Conservation (phyloP, 768 basidiomycete species). For the Suillus placidus region DNA sequence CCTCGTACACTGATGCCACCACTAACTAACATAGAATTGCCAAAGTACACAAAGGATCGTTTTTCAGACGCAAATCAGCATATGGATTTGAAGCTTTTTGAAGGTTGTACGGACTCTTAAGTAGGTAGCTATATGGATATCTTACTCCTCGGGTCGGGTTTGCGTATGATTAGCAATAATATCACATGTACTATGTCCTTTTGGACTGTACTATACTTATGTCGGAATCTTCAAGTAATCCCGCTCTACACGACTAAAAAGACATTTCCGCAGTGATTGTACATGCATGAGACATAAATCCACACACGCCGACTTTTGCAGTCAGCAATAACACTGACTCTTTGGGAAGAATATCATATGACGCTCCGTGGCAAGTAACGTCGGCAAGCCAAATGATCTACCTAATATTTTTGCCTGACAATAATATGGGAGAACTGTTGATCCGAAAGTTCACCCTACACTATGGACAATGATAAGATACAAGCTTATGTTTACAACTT, state of each 20-base stretch:
- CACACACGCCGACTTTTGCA: no score
- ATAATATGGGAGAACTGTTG: not conserved
- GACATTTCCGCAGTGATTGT: no score
- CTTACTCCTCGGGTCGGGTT: no score
- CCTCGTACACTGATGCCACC: slow-evolving; percentile 32
- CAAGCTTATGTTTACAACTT: slow-evolving; percentile 2
- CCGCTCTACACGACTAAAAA: no score
- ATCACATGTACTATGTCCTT: no score
- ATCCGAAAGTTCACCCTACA: not conserved
- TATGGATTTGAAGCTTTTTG: not conserved
- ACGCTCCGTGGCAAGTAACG: not conserved
- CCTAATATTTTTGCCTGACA: not conserved
- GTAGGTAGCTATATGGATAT: not conserved
- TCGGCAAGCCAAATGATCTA: not conserved
- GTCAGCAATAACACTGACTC: no score
- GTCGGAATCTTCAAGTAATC: no score
- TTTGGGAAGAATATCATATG: not conserved
- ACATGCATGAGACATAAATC: no score
- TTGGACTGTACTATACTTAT: no score
- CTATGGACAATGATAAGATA: not conserved
- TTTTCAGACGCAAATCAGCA: not conserved
- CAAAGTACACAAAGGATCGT: not conserved
- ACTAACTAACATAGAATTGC: slow-evolving; percentile 25
- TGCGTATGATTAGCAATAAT: no score
- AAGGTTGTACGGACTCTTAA: not conserved